Conservation (phyloP, 202 grass and related monocot species). For the Panicum hallii region DNA sequence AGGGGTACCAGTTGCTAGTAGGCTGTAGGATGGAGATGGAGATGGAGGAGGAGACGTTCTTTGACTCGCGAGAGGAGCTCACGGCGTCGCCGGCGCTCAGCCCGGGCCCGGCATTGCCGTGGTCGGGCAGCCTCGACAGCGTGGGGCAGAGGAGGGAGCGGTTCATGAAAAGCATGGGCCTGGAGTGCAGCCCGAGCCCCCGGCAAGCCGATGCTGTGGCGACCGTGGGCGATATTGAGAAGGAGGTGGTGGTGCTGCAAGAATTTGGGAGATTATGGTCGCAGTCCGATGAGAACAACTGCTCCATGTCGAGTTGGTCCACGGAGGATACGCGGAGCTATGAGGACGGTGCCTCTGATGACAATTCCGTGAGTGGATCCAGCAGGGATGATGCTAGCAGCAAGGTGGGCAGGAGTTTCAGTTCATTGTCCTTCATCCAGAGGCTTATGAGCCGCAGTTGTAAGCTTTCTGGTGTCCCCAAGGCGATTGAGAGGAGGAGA, state of each 20-base stretch:
- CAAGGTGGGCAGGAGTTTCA: conserved; percentile 65
- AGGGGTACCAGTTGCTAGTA: conserved; percentile 45
- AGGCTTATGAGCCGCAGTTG: conserved; percentile 60
- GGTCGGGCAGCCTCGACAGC: conserved; percentile 47
- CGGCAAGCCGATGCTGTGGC: conserved; percentile 36
- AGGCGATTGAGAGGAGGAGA: conserved; percentile 56
- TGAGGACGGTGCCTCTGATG: conserved; percentile 57
- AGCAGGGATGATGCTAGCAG: conserved; percentile 55
- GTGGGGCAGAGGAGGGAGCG: conserved; percentile 51
- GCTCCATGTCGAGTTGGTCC: conserved; percentile 61
- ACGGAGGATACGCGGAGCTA: conserved; percentile 57
- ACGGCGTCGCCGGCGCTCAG: conserved; percentile 51
- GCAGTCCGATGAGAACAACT: conserved; percentile 47
- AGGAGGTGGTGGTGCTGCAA: conserved; percentile 36
- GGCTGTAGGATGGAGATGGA: conserved; percentile 54
- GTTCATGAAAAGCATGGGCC: conserved; percentile 61
- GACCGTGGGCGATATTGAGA: conserved; percentile 16
- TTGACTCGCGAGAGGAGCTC: conserved; percentile 74
- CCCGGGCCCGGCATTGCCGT: conserved; percentile 59
- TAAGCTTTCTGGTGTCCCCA: conserved; percentile 41
- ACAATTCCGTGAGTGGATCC: conserved; percentile 64
- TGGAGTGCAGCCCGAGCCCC: conserved; percentile 49
- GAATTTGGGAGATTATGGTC: conserved; percentile 47
- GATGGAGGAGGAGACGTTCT: conserved; percentile 69
- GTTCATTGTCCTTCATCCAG: conserved; percentile 68